Evolutionary conservation across 108 stramenopile species (phyloP), one percentile per base, ranked within the genome.

Genomic region (Skeletonema menzelii): DNA sequence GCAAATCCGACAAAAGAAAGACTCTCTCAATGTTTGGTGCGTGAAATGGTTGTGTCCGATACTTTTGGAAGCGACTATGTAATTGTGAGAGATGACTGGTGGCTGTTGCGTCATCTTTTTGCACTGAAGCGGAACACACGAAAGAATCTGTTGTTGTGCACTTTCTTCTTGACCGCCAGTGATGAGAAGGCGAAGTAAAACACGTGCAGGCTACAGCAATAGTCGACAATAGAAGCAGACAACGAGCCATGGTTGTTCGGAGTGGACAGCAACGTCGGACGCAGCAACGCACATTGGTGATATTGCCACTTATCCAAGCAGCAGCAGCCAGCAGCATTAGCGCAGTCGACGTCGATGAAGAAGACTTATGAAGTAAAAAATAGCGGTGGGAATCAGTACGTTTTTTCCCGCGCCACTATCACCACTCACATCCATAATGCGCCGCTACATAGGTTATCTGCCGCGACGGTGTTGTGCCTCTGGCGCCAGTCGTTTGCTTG

Each of bases 1-100:
- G 78, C 42, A 79, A 49, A 69, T 79, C 78, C 5, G 76, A 77
- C 13, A 77, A 27, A 14, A 77, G 65, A 0, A 77, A 46, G 30
- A 77, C 56, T 44, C 56, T 65, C 4, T 65, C 40, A 31, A 77
- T 66, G 22, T 77, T 46, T 27, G 76, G 64, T 44, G 69, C 76
- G 47, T 66, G 65, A 4, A 55, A 38, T 2, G 44, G 42, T 19
- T 57, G 14, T 19, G 69, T 26, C 8, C 76, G 69, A 55, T 70
- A 77, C 38, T 67, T 72, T 19, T 53, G 66, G 59, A 79, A 79
- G 20, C 73, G 64, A 59, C 56, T 27, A n/a, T 27, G 53, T 31
- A 63, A 46, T 19, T 35, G 47, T n/a, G 35, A 65, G 6, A 37
- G 15, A 47, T 19, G 17, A 19, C n/a, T n/a, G 5, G 15, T 47